Base-by-base conservation (phyloP, 2,329 filamentous ascomycete species). In the Amylocarpus encephaloides region DNA sequence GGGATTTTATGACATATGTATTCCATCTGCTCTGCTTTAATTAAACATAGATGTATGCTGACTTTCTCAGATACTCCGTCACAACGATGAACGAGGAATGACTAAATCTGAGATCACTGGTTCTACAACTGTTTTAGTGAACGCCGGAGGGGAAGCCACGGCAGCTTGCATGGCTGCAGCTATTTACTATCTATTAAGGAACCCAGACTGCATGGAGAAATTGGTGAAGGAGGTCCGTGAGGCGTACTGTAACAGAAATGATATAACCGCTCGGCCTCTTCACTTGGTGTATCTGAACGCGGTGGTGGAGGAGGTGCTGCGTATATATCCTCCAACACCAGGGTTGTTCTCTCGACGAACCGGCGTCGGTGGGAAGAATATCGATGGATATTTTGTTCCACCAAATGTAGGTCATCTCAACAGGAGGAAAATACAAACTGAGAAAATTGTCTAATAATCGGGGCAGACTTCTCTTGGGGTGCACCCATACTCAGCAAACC, bases 191-290 rank as follows among this genome's bases (percentile, higher is more conserved):
- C 59, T 71, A 4, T 50, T 62, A 1, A 61, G 42, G 4, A 66
- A 70, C 35, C 68, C 67, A 0, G 44, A 57, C 0, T 55, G 51
- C 1, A 53, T 69, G 6, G 41, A 61, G 53, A 68, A 59, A 32
- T 39, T 74, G 9, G 59, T 56, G 1, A 13, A 64, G 0, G 74
- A 77, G 59, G 62, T 76, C 0, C 69, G 71, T 0, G 56, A 61
- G 0, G 35, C 62, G 0, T 76, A 74, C 50, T 47, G 49, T 0
- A 55, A 42, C 0, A 62, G 68, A 19, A 60, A 64, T 0, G 69
- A 74, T 3, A 74, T 77, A 43, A 67, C 59, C n/a, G 49, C 71
- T 12, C 48, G 52, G 13, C 59, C 60, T 1, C 61, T 65, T 2
- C 34, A 41, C 54, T 56, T 39, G 51, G 57, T 6, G 0, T 76